These are phyloP conservation scores for Zalaria obscura DNA, from an alignment of 2,329 filamentous ascomycete species.

Conservation along the genomic window DNA sequence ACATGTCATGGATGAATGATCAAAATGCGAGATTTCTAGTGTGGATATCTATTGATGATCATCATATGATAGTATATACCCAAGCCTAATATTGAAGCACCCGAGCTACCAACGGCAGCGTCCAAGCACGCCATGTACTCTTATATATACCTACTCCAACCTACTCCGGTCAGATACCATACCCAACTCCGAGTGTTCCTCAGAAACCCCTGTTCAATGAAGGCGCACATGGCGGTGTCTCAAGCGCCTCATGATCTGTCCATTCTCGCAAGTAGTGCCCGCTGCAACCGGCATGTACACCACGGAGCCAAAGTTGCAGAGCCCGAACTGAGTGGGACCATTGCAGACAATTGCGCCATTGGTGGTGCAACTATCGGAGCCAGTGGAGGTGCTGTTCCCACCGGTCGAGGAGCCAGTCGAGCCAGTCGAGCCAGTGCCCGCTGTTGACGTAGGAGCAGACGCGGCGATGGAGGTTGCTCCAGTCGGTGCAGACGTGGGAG, in stretches of 20 bases:
- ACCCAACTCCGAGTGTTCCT: too few relatives aligned
- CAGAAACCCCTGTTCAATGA: not conserved
- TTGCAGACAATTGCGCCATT: slow-evolving; percentile 26
- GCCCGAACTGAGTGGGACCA: slow-evolving; percentile 23
- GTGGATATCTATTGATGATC: too few relatives aligned
- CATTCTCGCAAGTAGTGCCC: slow-evolving; percentile 29
- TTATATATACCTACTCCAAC: too few relatives aligned
- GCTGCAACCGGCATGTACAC: slow-evolving; percentile 26
- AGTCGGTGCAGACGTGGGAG: not conserved
- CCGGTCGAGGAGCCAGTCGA: slow-evolving; percentile 7
- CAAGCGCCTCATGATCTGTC: slow-evolving; percentile 18
- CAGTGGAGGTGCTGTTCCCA: slow-evolving; percentile 5
- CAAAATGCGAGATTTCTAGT: too few relatives aligned
- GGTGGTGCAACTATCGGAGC: slow-evolving; percentile 13
- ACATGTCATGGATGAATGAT: too few relatives aligned
- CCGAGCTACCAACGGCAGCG: too few relatives aligned
- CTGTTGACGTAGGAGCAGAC: not conserved
- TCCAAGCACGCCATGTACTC: too few relatives aligned
- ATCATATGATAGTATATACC: too few relatives aligned
- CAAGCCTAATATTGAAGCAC: too few relatives aligned
- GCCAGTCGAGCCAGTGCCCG: slow-evolving; percentile 5
- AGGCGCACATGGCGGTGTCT: slow-evolving; percentile 5
- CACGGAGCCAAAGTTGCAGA: slow-evolving; percentile 27
- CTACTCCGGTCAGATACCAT: too few relatives aligned
- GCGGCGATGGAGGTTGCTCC: slow-evolving; percentile 1